Percentiles rank a stretch among this genome's conserved stretches.
phyloP scores from a whole-genome alignment of 73 alveolate species.

The Blepharisma stoltei region DNA sequence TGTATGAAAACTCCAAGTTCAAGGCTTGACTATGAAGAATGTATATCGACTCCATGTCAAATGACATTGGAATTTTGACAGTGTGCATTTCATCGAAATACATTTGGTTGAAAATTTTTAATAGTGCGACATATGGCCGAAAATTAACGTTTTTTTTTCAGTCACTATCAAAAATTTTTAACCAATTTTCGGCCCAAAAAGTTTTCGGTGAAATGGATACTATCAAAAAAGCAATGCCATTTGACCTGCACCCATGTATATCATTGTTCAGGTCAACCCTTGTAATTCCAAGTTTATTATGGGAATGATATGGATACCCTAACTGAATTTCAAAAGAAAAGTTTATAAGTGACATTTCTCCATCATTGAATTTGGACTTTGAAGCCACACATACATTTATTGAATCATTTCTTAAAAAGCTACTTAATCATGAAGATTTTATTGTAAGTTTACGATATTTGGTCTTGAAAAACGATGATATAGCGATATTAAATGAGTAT shows the following conservation, averaged over 20 bases:
- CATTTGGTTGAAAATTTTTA: too few species aligned
- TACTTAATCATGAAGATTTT: background rate
- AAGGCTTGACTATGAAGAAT: slow-evolving; percentile 2
- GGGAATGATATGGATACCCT: slow-evolving; percentile 23
- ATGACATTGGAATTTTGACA: too few species aligned
- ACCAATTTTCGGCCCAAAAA: too few species aligned
- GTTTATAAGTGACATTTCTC: background rate
- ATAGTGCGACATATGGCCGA: too few species aligned
- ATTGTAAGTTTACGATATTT: background rate
- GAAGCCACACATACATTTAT: background rate
- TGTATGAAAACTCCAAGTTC: background rate
- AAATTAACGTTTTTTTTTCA: too few species aligned
- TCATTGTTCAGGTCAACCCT: background rate
- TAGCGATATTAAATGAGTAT: background rate
- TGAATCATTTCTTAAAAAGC: background rate
- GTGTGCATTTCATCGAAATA: too few species aligned
- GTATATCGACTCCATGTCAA: too few species aligned
- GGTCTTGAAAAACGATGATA: background rate
- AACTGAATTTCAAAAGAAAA: background rate
- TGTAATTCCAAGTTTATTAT: slow-evolving; percentile 1
- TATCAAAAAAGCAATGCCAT: too few species aligned
- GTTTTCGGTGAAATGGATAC: too few species aligned
- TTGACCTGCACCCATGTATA: too few species aligned
- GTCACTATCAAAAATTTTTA: too few species aligned
- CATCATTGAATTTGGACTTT: background rate